These are phyloP conservation scores for Ophiostoma piceae DNA, from an alignment of 2,329 filamentous ascomycete genomes.

Conservation along the genomic window DNA sequence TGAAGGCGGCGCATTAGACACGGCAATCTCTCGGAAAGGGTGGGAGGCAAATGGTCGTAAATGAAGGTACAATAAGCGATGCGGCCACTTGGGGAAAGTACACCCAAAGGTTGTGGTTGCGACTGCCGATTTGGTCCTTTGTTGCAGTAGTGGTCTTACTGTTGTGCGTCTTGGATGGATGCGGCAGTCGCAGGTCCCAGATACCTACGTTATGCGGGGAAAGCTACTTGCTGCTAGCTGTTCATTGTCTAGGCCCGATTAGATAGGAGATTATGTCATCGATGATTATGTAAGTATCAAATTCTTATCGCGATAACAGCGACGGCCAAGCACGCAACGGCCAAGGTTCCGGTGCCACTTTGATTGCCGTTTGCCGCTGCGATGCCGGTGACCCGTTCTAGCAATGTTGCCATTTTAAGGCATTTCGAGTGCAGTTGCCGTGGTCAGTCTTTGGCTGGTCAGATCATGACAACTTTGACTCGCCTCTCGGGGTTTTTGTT, in stretches of 20 bases:
- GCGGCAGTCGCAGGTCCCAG: constrained; percentile 5
- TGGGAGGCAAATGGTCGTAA: constrained; percentile 4
- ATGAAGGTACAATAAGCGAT: not conserved
- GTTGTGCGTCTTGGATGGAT: constrained; percentile 7
- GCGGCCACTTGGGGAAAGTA: constrained; percentile 6
- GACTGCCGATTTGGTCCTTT: not conserved
- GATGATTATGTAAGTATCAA: not conserved
- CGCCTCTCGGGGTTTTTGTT: not conserved
- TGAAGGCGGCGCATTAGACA: no score
- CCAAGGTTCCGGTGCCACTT: not conserved
- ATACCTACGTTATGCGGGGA: constrained; percentile 10
- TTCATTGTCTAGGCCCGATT: not conserved
- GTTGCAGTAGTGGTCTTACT: not conserved
- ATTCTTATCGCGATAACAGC: not conserved
- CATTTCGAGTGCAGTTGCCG: not conserved
- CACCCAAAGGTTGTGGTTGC: not conserved
- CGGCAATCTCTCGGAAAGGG: not conserved
- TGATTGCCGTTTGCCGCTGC: constrained; percentile 3
- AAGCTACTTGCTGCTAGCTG: constrained; percentile 5
- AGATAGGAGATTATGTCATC: constrained; percentile 1
- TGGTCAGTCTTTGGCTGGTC: not conserved
- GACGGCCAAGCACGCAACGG: constrained; percentile 4
- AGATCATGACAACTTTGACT: not conserved
- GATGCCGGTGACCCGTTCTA: not conserved
- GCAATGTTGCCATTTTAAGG: not conserved